Conservation (phyloP, 495 filamentous ascomycete species). For the Durotheca rogersii region DNA sequence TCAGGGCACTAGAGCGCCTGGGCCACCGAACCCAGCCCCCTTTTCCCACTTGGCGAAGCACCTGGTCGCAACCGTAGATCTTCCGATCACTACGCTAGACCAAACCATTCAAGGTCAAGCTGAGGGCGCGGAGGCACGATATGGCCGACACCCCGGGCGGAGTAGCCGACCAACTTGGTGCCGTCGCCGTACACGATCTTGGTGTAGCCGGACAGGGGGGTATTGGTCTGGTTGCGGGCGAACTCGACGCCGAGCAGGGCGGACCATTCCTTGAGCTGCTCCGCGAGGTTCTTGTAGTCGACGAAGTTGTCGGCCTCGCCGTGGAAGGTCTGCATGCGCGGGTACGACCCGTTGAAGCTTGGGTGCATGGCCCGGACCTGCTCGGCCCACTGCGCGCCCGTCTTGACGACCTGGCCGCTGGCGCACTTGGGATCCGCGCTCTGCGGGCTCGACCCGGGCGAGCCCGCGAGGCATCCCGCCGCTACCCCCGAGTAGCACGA, state of each 20-base stretch:
- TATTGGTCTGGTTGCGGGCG: conserved; percentile 35
- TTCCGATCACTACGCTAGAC: conserved; percentile 9
- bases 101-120: conserved; percentile 49
- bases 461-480: conserved; percentile 42
- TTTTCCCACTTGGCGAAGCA: too few relatives aligned
- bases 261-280: conserved; percentile 50
- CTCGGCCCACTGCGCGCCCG: conserved; percentile 37
- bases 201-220: conserved; percentile 43
- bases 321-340: conserved; percentile 44
- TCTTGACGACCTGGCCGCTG: conserved; percentile 38
- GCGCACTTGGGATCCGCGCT: conserved; percentile 46
- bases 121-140: conserved; percentile 43
- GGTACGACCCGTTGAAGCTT: conserved; percentile 38
- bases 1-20: too few relatives aligned
- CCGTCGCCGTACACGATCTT: conserved; percentile 47
- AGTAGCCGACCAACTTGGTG: conserved; percentile 42
- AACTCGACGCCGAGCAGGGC: conserved; percentile 35
- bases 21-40: too few relatives aligned
- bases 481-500: conserved; percentile 45
- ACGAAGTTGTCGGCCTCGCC: conserved; percentile 40
- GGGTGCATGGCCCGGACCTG: conserved; percentile 36
- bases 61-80: too few relatives aligned
- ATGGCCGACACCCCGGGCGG: conserved; percentile 51
- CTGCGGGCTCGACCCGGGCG: conserved; percentile 36
- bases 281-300: conserved; percentile 39